Evolutionary conservation across 352 stramenopile species (phyloP), one percentile per base, ranked within the genome.

Genomic region (Blastocystis sp.): DNA sequence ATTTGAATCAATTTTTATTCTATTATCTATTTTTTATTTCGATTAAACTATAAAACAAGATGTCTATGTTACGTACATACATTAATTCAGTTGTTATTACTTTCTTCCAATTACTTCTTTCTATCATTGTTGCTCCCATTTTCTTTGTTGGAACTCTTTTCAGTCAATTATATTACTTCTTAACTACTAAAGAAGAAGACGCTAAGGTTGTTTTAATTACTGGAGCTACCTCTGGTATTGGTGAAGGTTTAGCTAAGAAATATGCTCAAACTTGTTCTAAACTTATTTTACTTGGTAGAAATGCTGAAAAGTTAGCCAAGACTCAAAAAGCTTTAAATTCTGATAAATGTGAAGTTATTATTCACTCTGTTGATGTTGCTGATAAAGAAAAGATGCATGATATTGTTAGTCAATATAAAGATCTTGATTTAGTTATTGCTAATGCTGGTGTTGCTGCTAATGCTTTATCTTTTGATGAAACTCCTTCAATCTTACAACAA

Each of bases 141-240:
- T n/a, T n/a, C n/a, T n/a, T n/a, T n/a, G n/a, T n/a, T n/a, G n/a
- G n/a, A n/a, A n/a, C n/a, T n/a, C n/a, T n/a, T n/a, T n/a, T n/a
- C n/a, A n/a, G n/a, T n/a, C n/a, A n/a, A n/a, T n/a, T n/a, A n/a
- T n/a, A n/a, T n/a, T n/a, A n/a, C n/a, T n/a, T n/a, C n/a, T n/a
- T n/a, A n/a, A n/a, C n/a, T n/a, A n/a, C 24, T 10, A 40, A 55
- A 16, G 18, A 31, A 4, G 28, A 42, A 13, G 24, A 55, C 4
- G 4, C 44, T 16, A 55, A 55, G 44, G 30, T 42, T n/a, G 44
- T 55, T 48, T 23, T 55, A 10, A 39, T 55, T 6, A 55, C 44
- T 16, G 44, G 44, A 3, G 9, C 44, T 4, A 55, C 44, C 4
- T 55, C 44, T 3, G 44, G 44, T 11, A 19, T 55, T 4, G 44